Conservation (phyloP, 164 flowering plant genomes). For the Piper betle region DNA sequence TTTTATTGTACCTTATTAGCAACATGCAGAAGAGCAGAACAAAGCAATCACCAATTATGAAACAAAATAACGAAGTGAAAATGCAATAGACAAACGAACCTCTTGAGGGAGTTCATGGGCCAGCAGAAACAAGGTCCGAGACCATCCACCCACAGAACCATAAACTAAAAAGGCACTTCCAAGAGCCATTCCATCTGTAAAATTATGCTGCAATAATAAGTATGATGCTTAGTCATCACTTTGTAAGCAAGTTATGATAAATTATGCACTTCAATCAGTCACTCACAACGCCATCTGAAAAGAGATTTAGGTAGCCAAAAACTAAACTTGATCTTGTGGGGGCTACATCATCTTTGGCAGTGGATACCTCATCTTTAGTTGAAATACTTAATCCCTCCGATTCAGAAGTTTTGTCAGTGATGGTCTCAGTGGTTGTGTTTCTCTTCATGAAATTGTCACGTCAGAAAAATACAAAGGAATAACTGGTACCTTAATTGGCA, state of each 20-base stretch:
- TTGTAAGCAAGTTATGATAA: background rate
- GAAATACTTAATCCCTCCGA: slow-evolving; percentile 17
- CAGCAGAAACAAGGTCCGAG: slow-evolving; percentile 88
- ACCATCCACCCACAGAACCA: slow-evolving; percentile 99
- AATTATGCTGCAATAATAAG: slow-evolving; percentile 66
- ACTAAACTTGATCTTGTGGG: slow-evolving; percentile 55
- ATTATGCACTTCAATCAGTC: background rate
- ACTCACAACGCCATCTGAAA: slow-evolving; percentile 98
- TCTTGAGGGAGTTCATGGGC: slow-evolving; percentile 99
- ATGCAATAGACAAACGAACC: slow-evolving; percentile 23
- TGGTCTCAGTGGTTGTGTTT: slow-evolving; percentile 17
- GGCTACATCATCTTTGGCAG: slow-evolving; percentile 16
- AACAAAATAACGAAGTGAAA: background rate
- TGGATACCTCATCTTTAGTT: slow-evolving; percentile 3
- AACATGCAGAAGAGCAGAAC: background rate
- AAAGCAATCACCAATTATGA: background rate
- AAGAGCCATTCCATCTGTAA: slow-evolving; percentile 97
- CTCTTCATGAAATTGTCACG: slow-evolving; percentile 38
- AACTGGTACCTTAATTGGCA: background rate
- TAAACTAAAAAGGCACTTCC: slow-evolving; percentile 96
- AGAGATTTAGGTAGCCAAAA: slow-evolving; percentile 93
- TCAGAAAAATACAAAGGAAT: background rate
- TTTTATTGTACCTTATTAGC: background rate
- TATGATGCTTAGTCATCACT: background rate
- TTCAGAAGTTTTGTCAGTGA: slow-evolving; percentile 20